phyloP scores from a whole-genome alignment of 306 rosid species.

The Dryas octopetala region DNA sequence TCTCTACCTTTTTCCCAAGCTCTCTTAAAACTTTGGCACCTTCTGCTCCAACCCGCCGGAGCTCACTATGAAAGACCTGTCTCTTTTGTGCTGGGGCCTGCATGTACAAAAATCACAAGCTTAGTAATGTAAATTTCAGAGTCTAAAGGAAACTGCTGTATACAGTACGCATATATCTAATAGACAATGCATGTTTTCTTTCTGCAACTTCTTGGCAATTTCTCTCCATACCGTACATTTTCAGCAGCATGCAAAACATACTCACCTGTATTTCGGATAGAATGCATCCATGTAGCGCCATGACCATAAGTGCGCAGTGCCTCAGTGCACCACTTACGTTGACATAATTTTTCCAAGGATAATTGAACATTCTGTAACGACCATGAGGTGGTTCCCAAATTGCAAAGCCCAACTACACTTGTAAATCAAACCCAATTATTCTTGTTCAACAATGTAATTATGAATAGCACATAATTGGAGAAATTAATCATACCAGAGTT shows the following conservation, averaged over 20 bases:
- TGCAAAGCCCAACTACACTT: conserved; percentile 62
- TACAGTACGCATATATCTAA: not conserved
- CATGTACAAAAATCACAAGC: conserved; percentile 8
- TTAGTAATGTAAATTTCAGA: not conserved
- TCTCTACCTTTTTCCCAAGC: conserved; percentile 58
- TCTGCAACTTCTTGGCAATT: not conserved
- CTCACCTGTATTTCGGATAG: conserved; percentile 77
- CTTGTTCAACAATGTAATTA: not conserved
- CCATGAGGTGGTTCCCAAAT: conserved; percentile 84
- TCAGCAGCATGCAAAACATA: not conserved
- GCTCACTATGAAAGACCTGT: conserved; percentile 43
- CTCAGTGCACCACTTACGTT: conserved; percentile 64
- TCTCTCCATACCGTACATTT: not conserved
- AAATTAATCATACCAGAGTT: conserved; percentile 48
- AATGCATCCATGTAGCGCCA: conserved; percentile 78
- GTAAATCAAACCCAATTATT: not conserved
- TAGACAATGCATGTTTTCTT: too few relatives aligned
- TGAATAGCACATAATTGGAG: not conserved
- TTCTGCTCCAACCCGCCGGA: conserved; percentile 55
- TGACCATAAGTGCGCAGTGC: conserved; percentile 68
- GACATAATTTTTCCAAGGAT: conserved; percentile 63
- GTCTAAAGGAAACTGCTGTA: conserved; percentile 2
- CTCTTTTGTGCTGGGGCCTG: conserved; percentile 64
- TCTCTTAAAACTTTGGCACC: conserved; percentile 57
- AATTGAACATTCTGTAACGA: conserved; percentile 49